Base-by-base conservation (phyloP, 129 eudicot species). In the Lactuca sativa region DNA sequence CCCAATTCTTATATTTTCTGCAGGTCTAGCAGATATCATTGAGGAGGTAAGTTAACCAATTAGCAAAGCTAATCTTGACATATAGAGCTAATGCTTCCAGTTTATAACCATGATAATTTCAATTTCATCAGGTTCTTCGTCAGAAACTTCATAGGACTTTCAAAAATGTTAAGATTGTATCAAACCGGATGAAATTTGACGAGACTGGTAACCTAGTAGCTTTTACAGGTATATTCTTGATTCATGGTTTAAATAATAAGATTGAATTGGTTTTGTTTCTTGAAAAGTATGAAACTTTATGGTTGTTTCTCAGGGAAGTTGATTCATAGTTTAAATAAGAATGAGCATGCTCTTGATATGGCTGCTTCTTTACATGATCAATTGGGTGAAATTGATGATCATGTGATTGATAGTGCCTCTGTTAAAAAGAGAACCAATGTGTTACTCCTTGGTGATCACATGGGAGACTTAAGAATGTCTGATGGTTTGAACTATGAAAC, bases 291-390 rank as follows among this genome's bases (percentile, higher is more conserved):
- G 0, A 38, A 55, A 11, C 14, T 41, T 9, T 69, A 44, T 40
- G 52, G 1, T 56, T 69, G 15, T 44, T 69, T 21, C 85, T 21
- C 85, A 88, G 97, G 97, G 68, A 91, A 91, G 70, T 82, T 90
- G 33, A 91, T 91, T 79, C 95, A 88, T 73, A 88, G 86, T 74
- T 74, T 91, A 48, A 91, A 91, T 73, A 91, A 91, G 82, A 91
- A 91, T 36, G 97, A 91, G 74, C 97, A 91, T 85, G 91, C 95
- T 52, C 90, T 91, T 72, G 97, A 91, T 79, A 91, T 88, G 97
- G 92, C 95, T 71, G 95, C 90, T 41, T 87, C 97, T 13, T 59
- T 88, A 49, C 92, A 85, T 71, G 92, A 85, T 59, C 76, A 79
- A 21, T 63, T 87, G 67, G 95, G 95, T 68, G 84, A 79, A 68